Percentiles rank a stretch among this genome's conserved stretches.
phyloP scores from a whole-genome alignment of 2,329 filamentous ascomycete genomes.

The Penicillium sp. region DNA sequence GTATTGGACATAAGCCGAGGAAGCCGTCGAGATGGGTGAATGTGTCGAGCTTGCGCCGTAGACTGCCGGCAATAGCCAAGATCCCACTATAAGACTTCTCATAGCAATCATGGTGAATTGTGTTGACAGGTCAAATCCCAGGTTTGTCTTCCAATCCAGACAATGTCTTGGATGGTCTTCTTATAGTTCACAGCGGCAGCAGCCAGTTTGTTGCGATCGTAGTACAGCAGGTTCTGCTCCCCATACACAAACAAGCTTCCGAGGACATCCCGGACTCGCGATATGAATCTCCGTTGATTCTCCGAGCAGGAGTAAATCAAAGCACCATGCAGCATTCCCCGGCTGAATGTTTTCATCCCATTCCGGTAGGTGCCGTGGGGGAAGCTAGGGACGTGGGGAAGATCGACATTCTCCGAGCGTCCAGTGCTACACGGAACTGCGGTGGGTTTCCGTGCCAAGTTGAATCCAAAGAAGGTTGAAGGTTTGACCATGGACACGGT shows the following conservation, averaged over 20 bases:
- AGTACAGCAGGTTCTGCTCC: neutral
- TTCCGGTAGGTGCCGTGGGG: no score
- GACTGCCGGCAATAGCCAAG: conserved; percentile 24
- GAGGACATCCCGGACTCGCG: conserved; percentile 2
- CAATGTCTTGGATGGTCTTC: no score
- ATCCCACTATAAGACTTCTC: conserved; percentile 16
- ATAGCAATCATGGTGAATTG: conserved; percentile 24
- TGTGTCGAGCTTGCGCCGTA: conserved; percentile 20
- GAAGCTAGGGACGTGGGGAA: no score
- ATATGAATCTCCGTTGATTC: conserved; percentile 20
- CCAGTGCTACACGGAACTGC: no score
- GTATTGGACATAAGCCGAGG: conserved; percentile 32
- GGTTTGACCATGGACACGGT: no score
- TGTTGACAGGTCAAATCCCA: no score
- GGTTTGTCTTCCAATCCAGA: no score
- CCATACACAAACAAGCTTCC: conserved; percentile 3
- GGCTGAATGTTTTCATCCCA: neutral
- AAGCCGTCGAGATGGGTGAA: conserved; percentile 12
- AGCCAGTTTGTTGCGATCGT: conserved; percentile 1
- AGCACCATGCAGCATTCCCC: no score
- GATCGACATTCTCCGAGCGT: conserved; percentile 10
- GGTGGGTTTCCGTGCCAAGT: conserved; percentile 1
- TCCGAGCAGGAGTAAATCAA: no score
- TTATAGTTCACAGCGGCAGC: conserved; percentile 12
- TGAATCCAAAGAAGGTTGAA: neutral